Evolutionary conservation across 2,329 filamentous ascomycete genomes (phyloP).

Genomic region (Aspergillus brunneoviolaceus): DNA sequence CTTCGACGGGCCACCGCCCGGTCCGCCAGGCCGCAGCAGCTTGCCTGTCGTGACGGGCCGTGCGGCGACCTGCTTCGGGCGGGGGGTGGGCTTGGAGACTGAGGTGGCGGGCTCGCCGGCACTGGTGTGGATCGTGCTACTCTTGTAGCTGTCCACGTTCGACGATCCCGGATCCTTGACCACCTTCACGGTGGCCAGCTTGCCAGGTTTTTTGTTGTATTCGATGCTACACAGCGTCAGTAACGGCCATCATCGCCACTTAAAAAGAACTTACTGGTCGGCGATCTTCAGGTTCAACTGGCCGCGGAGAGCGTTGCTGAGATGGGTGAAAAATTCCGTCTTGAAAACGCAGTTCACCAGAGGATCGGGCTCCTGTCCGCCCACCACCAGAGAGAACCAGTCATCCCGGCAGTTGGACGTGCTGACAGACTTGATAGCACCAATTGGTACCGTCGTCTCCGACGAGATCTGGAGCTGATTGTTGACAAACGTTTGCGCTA

Average conservation of each 20-base stretch:
- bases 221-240: conserved; percentile 60
- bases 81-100: conserved; percentile 78
- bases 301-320: conserved; percentile 75
- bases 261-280: conserved; percentile 55
- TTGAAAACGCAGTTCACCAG: conserved; percentile 91
- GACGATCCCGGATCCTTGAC: conserved; percentile 77
- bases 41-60: conserved; percentile 92
- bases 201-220: conserved; percentile 97
- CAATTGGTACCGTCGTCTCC: conserved; percentile 78
- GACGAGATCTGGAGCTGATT: conserved; percentile 76
- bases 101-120: conserved; percentile 82
- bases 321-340: conserved; percentile 93
- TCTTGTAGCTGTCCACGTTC: conserved; percentile 86
- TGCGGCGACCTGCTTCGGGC: conserved; percentile 78
- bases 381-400: conserved; percentile 91
- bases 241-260: background rate
- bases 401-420: conserved; percentile 83
- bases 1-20: conserved; percentile 75
- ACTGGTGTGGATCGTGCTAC: conserved; percentile 81
- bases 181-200: conserved; percentile 83
- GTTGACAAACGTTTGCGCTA: conserved; percentile 80
- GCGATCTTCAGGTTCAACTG: conserved; percentile 78
- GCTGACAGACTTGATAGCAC: conserved; percentile 84
- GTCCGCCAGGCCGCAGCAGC: conserved; percentile 86
- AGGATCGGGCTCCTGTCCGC: conserved; percentile 88